Percentiles rank a stretch among this genome's conserved stretches.
These are phyloP conservation scores for Lyophyllum semitale DNA, from an alignment of 768 basidiomycete species.

Conservation along the genomic window DNA sequence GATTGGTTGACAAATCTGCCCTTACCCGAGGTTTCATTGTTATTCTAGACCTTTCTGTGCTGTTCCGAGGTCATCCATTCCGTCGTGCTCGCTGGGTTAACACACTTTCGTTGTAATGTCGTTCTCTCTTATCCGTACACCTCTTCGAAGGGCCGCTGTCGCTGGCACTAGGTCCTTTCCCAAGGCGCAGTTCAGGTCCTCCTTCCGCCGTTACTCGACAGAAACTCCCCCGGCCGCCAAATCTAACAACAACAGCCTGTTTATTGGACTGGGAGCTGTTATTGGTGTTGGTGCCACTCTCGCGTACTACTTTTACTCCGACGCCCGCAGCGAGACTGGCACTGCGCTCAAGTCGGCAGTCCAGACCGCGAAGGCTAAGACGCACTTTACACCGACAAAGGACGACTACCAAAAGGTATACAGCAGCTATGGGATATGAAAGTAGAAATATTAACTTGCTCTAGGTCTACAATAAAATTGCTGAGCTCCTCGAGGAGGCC, in stretches of 20 bases:
- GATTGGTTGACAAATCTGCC: conserved; percentile 22
- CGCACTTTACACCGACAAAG: conserved; percentile 74
- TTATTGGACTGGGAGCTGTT: conserved; percentile 61
- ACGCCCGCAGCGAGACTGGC: conserved; percentile 45
- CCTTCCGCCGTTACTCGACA: conserved; percentile 65
- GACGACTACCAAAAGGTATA: conserved; percentile 88
- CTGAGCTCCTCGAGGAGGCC: conserved; percentile 72
- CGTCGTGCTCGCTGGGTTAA: background rate
- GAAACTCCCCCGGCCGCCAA: conserved; percentile 46
- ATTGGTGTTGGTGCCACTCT: conserved; percentile 58
- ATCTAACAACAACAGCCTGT: conserved; percentile 57
- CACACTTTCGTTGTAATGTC: conserved; percentile 45
- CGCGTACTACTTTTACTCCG: conserved; percentile 63
- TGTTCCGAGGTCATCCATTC: conserved; percentile 5
- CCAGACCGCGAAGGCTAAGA: conserved; percentile 62
- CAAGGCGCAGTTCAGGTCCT: conserved; percentile 35
- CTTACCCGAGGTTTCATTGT: too few species aligned
- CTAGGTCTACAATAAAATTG: conserved; percentile 90
- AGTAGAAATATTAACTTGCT: background rate
- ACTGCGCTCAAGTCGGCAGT: conserved; percentile 62
- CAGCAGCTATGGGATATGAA: background rate
- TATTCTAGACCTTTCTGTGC: conserved; percentile 12
- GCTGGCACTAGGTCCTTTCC: conserved; percentile 30
- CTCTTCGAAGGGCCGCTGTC: conserved; percentile 46
- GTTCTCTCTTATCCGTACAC: conserved; percentile 51